A percentile compares a stretch with the other conserved stretches of the same genome.
phyloP scores from a whole-genome alignment of 306 rosid species.

The Cucurbita argyrosperma region DNA sequence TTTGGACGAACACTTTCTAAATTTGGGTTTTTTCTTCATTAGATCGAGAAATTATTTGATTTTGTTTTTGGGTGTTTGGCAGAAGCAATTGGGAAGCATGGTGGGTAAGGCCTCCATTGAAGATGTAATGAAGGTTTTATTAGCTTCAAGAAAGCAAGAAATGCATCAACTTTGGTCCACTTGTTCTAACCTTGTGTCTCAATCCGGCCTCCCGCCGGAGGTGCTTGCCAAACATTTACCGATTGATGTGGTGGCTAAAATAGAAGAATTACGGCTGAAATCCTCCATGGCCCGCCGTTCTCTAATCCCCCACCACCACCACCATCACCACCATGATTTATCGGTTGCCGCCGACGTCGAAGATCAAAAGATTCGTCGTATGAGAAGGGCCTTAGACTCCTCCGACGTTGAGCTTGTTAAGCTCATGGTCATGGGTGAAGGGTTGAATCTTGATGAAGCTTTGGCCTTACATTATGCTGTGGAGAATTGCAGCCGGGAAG shows the following conservation, averaged over 20 bases:
- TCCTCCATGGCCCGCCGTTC: slow-evolving; percentile 68
- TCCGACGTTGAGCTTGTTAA: slow-evolving; percentile 89
- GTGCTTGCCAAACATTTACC: slow-evolving; percentile 88
- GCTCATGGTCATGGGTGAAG: slow-evolving; percentile 99
- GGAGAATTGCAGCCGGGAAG: slow-evolving; percentile 89
- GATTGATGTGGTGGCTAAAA: slow-evolving; percentile 62
- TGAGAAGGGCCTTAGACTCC: slow-evolving; percentile 83
- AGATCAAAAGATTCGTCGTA: slow-evolving; percentile 81
- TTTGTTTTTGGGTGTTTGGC: background rate
- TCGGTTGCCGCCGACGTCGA: slow-evolving; percentile 66
- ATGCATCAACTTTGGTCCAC: slow-evolving; percentile 96
- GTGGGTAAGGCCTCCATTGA: slow-evolving; percentile 93
- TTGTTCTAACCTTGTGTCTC: slow-evolving; percentile 82
- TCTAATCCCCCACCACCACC: slow-evolving; percentile 38
- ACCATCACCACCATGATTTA: slow-evolving; percentile 42
- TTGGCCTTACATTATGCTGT: slow-evolving; percentile 83
- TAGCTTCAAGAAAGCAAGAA: slow-evolving; percentile 95
- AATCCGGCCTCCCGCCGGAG: slow-evolving; percentile 84
- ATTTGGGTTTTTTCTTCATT: slow-evolving; percentile 17
- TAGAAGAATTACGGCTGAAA: slow-evolving; percentile 87
- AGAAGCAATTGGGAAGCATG: slow-evolving; percentile 98
- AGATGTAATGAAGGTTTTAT: slow-evolving; percentile 90
- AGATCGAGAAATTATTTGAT: background rate
- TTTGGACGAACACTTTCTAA: slow-evolving; percentile 21
- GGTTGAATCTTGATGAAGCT: slow-evolving; percentile 91